These are phyloP conservation scores for Suillus variegatus DNA, from an alignment of 768 basidiomycete species.

Conservation along the genomic window DNA sequence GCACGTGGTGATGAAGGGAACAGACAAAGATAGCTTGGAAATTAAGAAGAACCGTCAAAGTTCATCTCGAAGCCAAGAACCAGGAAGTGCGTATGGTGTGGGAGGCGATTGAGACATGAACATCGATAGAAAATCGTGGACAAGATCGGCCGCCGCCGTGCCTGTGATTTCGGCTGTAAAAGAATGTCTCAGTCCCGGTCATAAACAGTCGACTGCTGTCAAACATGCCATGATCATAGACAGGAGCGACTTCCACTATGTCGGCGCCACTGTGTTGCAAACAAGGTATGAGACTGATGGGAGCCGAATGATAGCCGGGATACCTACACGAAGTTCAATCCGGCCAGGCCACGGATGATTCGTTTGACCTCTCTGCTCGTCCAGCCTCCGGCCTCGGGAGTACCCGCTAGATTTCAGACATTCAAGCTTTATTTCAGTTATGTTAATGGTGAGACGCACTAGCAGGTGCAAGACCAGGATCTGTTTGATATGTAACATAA, in stretches of 20 bases:
- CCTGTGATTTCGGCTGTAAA: conserved; percentile 42
- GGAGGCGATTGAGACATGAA: conserved; percentile 32
- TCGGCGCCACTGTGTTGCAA: conserved; percentile 56
- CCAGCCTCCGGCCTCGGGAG: conserved; percentile 86
- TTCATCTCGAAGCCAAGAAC: conserved; percentile 20
- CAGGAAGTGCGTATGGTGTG: conserved; percentile 15
- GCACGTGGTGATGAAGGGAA: conserved; percentile 2
- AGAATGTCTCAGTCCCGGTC: not conserved
- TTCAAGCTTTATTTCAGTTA: not conserved
- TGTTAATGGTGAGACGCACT: conserved; percentile 46
- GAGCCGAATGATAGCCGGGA: not conserved
- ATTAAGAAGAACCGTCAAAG: conserved; percentile 14
- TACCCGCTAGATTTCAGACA: conserved; percentile 55
- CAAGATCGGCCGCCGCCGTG: conserved; percentile 44
- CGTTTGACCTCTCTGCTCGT: conserved; percentile 81
- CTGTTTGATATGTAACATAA: conserved; percentile 30
- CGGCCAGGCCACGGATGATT: conserved; percentile 76
- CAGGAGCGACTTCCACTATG: conserved; percentile 73
- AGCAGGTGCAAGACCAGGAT: conserved; percentile 79
- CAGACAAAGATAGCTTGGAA: conserved; percentile 1
- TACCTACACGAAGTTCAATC: conserved; percentile 77
- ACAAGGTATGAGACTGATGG: not conserved
- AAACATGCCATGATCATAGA: conserved; percentile 63
- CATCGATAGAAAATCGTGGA: conserved; percentile 47
- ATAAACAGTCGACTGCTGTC: not conserved